Conservation (phyloP, 306 rosid genomes). For the Crataegus laevigata region DNA sequence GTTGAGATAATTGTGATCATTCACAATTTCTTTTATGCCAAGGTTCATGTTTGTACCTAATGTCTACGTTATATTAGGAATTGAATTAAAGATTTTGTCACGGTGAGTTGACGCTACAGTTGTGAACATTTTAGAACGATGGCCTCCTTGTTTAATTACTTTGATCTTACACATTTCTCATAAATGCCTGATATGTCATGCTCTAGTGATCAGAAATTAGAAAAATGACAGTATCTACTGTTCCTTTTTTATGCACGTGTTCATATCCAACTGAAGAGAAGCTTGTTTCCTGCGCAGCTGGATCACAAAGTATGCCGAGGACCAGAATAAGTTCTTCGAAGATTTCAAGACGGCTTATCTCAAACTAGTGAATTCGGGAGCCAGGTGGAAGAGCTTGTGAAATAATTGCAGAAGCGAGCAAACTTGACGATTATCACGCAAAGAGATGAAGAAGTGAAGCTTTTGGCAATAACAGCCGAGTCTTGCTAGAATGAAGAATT, state of each 20-base stretch:
- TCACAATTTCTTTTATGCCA: background rate
- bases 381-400: conserved; percentile 58
- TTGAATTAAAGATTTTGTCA: background rate
- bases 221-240: background rate
- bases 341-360: conserved; percentile 72
- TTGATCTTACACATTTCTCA: background rate
- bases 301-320: conserved; percentile 67
- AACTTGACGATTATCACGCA: background rate
- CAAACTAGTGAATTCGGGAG: conserved; percentile 90
- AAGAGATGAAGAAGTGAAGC: background rate
- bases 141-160: background rate
- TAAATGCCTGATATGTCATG: background rate
- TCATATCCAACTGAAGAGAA: conserved; percentile 14
- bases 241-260: background rate
- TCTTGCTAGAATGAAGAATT: background rate
- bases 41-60: background rate
- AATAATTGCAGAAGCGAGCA: background rate
- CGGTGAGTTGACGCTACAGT: background rate
- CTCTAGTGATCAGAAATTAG: background rate
- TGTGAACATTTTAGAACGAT: background rate
- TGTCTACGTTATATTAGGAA: background rate
- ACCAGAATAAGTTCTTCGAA: conserved; percentile 66
- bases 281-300: conserved; percentile 48
- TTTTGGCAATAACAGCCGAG: background rate
- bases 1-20: background rate